Evolutionary conservation across 495 filamentous ascomycete genomes (phyloP).

Genomic region (Haplographium delicatum): DNA sequence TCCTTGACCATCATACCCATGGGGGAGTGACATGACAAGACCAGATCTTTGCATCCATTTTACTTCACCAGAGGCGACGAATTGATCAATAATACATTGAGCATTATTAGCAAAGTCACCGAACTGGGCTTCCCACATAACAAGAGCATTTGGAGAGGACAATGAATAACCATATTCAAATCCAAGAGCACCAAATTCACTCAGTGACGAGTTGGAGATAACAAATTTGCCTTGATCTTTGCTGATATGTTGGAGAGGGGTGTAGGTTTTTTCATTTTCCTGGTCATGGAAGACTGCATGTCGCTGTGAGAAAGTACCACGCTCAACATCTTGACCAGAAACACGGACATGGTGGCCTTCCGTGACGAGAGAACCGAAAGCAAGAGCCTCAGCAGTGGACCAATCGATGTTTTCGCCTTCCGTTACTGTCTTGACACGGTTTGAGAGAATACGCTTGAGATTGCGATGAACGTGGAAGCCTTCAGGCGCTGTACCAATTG

Average conservation of each 20-base stretch:
- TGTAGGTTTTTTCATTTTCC: constrained; percentile 86
- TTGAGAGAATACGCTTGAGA: constrained; percentile 90
- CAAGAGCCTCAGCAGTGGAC: constrained; percentile 94
- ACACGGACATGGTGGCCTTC: constrained; percentile 97
- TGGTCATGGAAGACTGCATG: constrained; percentile 98
- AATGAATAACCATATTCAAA: constrained; percentile 99
- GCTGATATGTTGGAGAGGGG: constrained; percentile 82
- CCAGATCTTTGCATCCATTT: constrained; percentile 99
- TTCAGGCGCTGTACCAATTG: constrained; percentile 70
- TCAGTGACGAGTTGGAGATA: constrained; percentile 95
- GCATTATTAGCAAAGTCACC: constrained; percentile 99
- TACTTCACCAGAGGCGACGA: constrained; percentile 92
- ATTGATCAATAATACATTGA: constrained; percentile 98
- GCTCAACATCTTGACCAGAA: constrained; percentile 97
- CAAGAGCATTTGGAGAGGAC: constrained; percentile 90
- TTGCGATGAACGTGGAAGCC: constrained; percentile 88
- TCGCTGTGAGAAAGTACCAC: constrained; percentile 98
- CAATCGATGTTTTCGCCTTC: constrained; percentile 96
- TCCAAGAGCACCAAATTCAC: constrained; percentile 90
- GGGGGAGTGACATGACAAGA: constrained; percentile 87
- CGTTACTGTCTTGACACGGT: constrained; percentile 84
- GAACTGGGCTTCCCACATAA: constrained; percentile 99
- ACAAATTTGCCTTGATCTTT: constrained; percentile 89
- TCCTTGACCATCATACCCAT: constrained; percentile 97
- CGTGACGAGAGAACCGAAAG: constrained; percentile 82